Evolutionary conservation across 768 basidiomycete species (phyloP).

Genomic region (Phlebiopsis flavidoalba): DNA sequence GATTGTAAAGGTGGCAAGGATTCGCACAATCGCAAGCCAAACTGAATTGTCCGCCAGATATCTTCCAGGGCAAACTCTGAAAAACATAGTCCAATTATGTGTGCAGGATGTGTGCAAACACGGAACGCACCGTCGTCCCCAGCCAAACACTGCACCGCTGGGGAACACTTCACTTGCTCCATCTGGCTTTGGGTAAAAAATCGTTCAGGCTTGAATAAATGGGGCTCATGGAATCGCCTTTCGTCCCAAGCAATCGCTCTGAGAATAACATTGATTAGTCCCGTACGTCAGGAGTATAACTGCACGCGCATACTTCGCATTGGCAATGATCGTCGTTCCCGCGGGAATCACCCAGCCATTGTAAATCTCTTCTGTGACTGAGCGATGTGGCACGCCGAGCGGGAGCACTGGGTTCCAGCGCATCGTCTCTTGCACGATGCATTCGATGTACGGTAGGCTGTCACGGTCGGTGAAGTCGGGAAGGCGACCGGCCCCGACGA

Average conservation of each 20-base stretch:
- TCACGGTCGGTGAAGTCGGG: constrained; percentile 23
- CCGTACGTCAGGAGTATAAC: neutral
- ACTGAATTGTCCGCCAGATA: constrained; percentile 17
- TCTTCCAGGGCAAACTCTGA: constrained; percentile 20
- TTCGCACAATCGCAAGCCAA: constrained; percentile 16
- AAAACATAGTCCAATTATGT: too few species aligned
- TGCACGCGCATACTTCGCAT: constrained; percentile 34
- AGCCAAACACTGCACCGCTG: constrained; percentile 6
- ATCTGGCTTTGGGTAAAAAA: constrained; percentile 3
- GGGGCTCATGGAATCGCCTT: constrained; percentile 25
- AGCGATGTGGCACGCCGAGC: constrained; percentile 36
- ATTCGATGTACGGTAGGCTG: constrained; percentile 22
- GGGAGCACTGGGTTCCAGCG: constrained; percentile 15
- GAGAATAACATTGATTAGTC: neutral
- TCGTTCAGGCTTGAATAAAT: constrained; percentile 18
- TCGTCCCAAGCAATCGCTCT: constrained; percentile 22
- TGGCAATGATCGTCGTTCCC: constrained; percentile 34
- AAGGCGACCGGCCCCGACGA: constrained; percentile 22
- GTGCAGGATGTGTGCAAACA: neutral
- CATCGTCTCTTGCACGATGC: constrained; percentile 17
- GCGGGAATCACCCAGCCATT: constrained; percentile 36
- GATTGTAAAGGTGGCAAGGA: constrained; percentile 16
- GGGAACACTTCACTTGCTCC: constrained; percentile 6
- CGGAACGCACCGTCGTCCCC: constrained; percentile 7
- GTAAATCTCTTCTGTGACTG: constrained; percentile 36